A percentile compares a stretch with the other conserved stretches of the same genome.
Conservation (phyloP, 2,329 filamentous ascomycete genomes). For the Gnomoniopsis sp. region DNA sequence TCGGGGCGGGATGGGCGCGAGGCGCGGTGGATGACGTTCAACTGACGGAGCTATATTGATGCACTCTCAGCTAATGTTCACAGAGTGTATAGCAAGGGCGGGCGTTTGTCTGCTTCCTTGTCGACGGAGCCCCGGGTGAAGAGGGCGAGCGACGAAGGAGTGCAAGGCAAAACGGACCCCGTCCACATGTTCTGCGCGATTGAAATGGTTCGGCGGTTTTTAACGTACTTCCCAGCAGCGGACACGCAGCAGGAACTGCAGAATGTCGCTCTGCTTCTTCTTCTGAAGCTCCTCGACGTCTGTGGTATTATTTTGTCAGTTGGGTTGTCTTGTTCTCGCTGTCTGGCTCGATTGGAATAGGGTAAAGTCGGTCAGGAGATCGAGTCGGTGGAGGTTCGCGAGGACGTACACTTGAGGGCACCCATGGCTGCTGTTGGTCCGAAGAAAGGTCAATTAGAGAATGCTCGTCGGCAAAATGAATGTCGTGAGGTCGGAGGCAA, state of each 20-base stretch:
- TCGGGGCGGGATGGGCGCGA: constrained; percentile 97
- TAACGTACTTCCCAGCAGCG: constrained; percentile 99
- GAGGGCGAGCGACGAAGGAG: constrained; percentile 1
- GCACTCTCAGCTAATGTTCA: constrained; percentile 99
- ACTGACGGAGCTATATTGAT: constrained; percentile 99
- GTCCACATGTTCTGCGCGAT: constrained; percentile 21
- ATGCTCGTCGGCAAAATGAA: not conserved
- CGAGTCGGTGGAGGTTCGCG: not conserved
- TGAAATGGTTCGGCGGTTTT: constrained; percentile 34
- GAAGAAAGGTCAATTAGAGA: constrained; percentile 23
- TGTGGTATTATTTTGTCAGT: constrained; percentile 12
- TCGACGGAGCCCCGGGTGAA: not conserved
- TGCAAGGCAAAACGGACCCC: constrained; percentile 19
- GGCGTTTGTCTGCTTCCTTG: constrained; percentile 32
- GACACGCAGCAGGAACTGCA: constrained; percentile 99
- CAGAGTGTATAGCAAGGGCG: constrained; percentile 92
- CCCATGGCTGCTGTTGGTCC: constrained; percentile 72
- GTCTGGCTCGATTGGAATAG: not conserved
- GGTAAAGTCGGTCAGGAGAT: constrained; percentile 6
- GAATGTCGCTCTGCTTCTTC: constrained; percentile 99
- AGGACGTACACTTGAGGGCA: constrained; percentile 77
- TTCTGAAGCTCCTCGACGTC: constrained; percentile 99
- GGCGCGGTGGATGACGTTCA: constrained; percentile 99
- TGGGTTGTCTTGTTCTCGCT: not conserved
- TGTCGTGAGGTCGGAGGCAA: not conserved